Base-by-base conservation (phyloP, 108 stramenopile species). In the Fistulifera pelliculosa region DNA sequence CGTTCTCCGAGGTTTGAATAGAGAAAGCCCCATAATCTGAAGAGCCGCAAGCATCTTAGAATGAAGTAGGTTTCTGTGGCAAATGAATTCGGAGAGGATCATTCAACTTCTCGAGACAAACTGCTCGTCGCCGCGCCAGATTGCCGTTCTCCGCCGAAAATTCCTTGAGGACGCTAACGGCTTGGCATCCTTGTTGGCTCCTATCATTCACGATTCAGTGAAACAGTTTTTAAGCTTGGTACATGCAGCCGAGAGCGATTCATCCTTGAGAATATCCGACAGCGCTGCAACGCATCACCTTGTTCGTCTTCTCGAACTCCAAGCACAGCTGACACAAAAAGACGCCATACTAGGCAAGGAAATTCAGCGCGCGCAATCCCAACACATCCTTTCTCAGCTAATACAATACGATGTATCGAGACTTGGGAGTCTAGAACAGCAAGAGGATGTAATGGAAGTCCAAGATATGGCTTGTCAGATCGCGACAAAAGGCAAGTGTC, bases 381-480 rank as follows among this genome's bases (percentile, higher is more conserved):
- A 49, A 27, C 19, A 21, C 3, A 45, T 17, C 44, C 3, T 45
- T 5, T 21, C 21, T 21, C 16, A 45, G 44, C 44, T 45, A 11
- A 17, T 45, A 6, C 44, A 21, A 6, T 45, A 45, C 11, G 11
- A 21, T 6, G 21, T 19, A 5, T 8, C 19, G 11, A 19, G 19
- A 45, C 11, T 19, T 45, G 27, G 44, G 12, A 22, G 83, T 83
- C 31, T 35, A 60, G 66, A 69, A 57, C 67, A 79, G 38, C 64
- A 69, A 54, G 85, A 90, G 71, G 53, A 62, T 13, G 53, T 85
- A 17, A 75, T 82, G 64, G 89, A 84, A 31, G 17, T 86, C 19
- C 83, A 82, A 60, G 85, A 90, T 61, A 24, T 77, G 5, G 79
- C 81, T 5, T 83, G 75, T 51, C 76, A 75, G 52, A 70, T 90